A percentile compares a stretch with the other conserved stretches of the same genome.
phyloP scores from a whole-genome alignment of 2,329 filamentous ascomycete species.

The Ascocoryne sarcoides region DNA sequence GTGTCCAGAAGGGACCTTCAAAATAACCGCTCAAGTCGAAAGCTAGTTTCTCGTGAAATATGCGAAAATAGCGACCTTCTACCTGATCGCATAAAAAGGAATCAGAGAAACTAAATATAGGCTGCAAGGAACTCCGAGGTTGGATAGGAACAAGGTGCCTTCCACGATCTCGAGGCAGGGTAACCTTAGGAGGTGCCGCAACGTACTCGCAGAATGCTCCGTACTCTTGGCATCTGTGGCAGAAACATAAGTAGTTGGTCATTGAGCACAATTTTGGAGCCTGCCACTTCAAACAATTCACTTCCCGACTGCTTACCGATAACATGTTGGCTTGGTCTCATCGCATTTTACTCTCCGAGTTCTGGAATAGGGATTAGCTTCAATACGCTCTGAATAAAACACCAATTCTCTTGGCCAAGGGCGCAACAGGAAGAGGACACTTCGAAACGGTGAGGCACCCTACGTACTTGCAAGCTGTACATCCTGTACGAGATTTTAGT shows the following conservation, averaged over 20 bases:
- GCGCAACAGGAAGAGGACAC: conserved; percentile 1
- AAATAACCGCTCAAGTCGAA: conserved; percentile 42
- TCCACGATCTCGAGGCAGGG: conserved; percentile 5
- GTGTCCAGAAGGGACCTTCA: conserved; percentile 53
- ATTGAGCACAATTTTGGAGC: conserved; percentile 11
- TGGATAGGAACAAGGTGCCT: conserved; percentile 8
- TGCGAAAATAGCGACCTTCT: conserved; percentile 13
- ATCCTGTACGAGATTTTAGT: conserved; percentile 12
- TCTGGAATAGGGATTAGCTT: conserved; percentile 9
- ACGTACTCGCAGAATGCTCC: conserved; percentile 10
- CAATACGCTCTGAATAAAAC: conserved; percentile 2
- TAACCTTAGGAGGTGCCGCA: conserved; percentile 1
- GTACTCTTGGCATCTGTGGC: conserved; percentile 11
- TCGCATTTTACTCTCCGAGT: conserved; percentile 12
- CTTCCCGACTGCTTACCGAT: conserved; percentile 9
- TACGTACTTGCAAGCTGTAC: conserved; percentile 14
- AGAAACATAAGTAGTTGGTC: conserved; percentile 7
- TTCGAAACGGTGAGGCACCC: conserved; percentile 2
- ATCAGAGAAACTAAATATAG: conserved; percentile 7
- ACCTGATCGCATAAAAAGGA: conserved; percentile 9
- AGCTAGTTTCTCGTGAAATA: conserved; percentile 11
- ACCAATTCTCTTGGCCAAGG: conserved; percentile 2
- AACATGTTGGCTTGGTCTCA: conserved; percentile 12
- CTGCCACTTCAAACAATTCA: conserved; percentile 6
- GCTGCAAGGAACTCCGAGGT: conserved; percentile 7